Evolutionary conservation across 768 basidiomycete genomes (phyloP).

Genomic region (Termitomyces sp.): DNA sequence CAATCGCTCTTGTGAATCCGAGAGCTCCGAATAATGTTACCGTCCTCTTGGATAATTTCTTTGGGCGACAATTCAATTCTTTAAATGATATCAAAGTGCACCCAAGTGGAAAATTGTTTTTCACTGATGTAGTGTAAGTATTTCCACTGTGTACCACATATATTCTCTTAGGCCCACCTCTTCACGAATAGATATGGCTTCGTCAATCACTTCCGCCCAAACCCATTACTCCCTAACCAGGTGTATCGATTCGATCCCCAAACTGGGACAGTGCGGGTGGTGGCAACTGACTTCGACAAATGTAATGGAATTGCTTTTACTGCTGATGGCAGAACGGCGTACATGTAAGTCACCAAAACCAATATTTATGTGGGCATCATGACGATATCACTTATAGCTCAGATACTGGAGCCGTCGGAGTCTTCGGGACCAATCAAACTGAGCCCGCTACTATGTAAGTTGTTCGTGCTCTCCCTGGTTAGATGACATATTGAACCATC

Average conservation of each 20-base stretch:
- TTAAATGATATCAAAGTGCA: slow-evolving; percentile 78
- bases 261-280: slow-evolving; percentile 61
- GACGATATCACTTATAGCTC: slow-evolving; percentile 27
- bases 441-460: slow-evolving; percentile 66
- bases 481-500: neutral
- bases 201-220: slow-evolving; percentile 61
- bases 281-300: slow-evolving; percentile 73
- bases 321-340: slow-evolving; percentile 60
- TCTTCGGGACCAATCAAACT: slow-evolving; percentile 50
- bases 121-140: slow-evolving; percentile 68
- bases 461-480: neutral
- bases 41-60: slow-evolving; percentile 73
- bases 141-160: neutral
- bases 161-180: neutral
- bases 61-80: slow-evolving; percentile 79
- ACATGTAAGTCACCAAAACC: slow-evolving; percentile 38
- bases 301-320: slow-evolving; percentile 76
- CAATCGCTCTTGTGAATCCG: slow-evolving; percentile 64
- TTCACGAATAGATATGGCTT: slow-evolving; percentile 51
- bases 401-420: slow-evolving; percentile 50
- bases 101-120: slow-evolving; percentile 67
- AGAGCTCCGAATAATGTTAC: slow-evolving; percentile 61
- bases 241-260: slow-evolving; percentile 75
- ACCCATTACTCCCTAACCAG: slow-evolving; percentile 65
- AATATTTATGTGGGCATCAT: neutral